Conservation (phyloP, 2,329 filamentous ascomycete species). For the Pseudocercospora crystallina region DNA sequence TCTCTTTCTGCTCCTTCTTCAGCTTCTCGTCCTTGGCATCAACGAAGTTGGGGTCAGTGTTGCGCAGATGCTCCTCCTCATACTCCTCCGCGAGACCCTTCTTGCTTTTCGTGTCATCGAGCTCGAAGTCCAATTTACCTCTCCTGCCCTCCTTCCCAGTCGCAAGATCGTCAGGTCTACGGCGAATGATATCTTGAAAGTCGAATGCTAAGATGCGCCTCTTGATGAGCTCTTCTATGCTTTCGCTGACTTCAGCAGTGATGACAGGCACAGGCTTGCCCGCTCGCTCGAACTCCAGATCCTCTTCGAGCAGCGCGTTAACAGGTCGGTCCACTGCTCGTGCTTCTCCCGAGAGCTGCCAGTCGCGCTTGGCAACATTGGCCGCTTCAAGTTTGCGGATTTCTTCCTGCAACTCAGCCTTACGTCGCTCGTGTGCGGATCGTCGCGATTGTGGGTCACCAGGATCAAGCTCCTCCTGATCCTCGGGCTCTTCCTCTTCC, state of each 20-base stretch:
- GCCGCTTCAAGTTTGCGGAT: slow-evolving; percentile 88
- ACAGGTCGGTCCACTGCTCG: slow-evolving; percentile 75
- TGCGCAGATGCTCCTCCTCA: slow-evolving; percentile 84
- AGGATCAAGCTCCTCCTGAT: slow-evolving; percentile 63
- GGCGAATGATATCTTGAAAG: slow-evolving; percentile 86
- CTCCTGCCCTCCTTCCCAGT: slow-evolving; percentile 62
- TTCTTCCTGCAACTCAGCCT: slow-evolving; percentile 82
- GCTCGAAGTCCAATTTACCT: slow-evolving; percentile 64
- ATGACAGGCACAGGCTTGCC: slow-evolving; percentile 95
- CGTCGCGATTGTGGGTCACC: slow-evolving; percentile 70
- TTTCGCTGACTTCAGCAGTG: slow-evolving; percentile 84
- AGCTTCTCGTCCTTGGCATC: slow-evolving; percentile 81
- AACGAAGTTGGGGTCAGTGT: slow-evolving; percentile 75
- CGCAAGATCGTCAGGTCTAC: slow-evolving; percentile 72
- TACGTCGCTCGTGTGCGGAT: slow-evolving; percentile 82
- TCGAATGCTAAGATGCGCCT: slow-evolving; percentile 83
- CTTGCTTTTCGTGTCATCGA: slow-evolving; percentile 84
- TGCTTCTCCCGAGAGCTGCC: slow-evolving; percentile 88
- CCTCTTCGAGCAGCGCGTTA: slow-evolving; percentile 91
- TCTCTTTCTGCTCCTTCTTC: slow-evolving; percentile 71
- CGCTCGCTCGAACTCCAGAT: slow-evolving; percentile 91
- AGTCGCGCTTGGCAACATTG: slow-evolving; percentile 85
- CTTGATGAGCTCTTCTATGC: slow-evolving; percentile 92
- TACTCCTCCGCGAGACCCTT: slow-evolving; percentile 90
- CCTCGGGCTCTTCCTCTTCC: slow-evolving; percentile 51